Conservation (phyloP, 2,329 filamentous ascomycete genomes). For the Aulographum hederae region DNA sequence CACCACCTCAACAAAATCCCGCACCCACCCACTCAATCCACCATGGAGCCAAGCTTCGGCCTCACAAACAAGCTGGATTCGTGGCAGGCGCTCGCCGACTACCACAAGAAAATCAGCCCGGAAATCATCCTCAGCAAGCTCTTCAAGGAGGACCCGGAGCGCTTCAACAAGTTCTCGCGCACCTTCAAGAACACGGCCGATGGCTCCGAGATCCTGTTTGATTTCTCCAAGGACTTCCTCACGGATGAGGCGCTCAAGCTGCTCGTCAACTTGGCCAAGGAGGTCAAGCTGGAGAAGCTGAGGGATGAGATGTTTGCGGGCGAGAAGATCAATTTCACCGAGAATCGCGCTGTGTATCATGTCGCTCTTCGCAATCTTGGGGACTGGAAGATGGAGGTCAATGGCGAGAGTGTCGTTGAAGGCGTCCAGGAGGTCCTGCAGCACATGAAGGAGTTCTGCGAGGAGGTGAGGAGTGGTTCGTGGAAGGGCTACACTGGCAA, state of each 20-base stretch:
- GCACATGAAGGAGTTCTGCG: constrained; percentile 97
- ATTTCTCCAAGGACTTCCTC: constrained; percentile 98
- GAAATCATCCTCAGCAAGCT: constrained; percentile 84
- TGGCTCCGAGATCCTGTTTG: constrained; percentile 77
- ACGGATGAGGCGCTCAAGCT: constrained; percentile 80
- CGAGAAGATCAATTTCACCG: constrained; percentile 98
- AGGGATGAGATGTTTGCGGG: constrained; percentile 95
- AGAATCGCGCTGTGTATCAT: constrained; percentile 91
- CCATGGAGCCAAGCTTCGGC: too few species aligned
- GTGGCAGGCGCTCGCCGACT: constrained; percentile 81
- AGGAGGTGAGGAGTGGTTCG: constrained; percentile 80
- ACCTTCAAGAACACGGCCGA: constrained; percentile 67
- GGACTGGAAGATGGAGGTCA: constrained; percentile 65
- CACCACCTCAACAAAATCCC: too few species aligned
- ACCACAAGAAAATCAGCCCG: constrained; percentile 74
- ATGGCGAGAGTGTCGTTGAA: constrained; percentile 85
- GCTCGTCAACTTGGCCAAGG: constrained; percentile 75
- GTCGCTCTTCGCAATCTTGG: constrained; percentile 79
- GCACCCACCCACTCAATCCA: too few species aligned
- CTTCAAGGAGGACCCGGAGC: constrained; percentile 72
- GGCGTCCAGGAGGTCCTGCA: constrained; percentile 80
- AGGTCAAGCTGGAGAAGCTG: constrained; percentile 81
- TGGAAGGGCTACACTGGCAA: constrained; percentile 98
- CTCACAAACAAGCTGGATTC: constrained; percentile 72
- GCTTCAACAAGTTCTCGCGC: constrained; percentile 80